These are phyloP conservation scores for Blastobotrys apis DNA, from an alignment of 1,139 yeast species.

Conservation along the genomic window DNA sequence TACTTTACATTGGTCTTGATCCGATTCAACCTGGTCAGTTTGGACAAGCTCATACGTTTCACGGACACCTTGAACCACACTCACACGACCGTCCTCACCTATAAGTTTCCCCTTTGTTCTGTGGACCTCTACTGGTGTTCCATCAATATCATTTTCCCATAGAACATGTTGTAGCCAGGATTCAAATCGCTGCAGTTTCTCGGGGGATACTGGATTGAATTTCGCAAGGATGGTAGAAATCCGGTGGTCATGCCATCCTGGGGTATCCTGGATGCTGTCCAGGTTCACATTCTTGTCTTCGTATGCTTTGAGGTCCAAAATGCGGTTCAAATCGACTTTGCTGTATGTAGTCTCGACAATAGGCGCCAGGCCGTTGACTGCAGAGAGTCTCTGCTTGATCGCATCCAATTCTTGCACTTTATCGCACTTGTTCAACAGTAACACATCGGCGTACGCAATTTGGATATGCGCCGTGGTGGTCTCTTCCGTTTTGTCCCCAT, in stretches of 20 bases:
- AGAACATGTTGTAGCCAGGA: constrained; percentile 57
- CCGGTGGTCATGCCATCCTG: constrained; percentile 37
- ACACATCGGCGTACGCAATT: constrained; percentile 81
- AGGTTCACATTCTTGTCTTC: constrained; percentile 36
- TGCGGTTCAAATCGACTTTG: constrained; percentile 51
- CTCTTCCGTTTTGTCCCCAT: constrained; percentile 54
- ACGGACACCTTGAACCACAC: constrained; percentile 87
- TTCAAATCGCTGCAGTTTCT: constrained; percentile 47
- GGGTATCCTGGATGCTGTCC: constrained; percentile 27
- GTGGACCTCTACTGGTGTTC: constrained; percentile 55
- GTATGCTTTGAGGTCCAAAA: constrained; percentile 79
- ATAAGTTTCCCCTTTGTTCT: constrained; percentile 75
- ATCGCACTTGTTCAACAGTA: constrained; percentile 76
- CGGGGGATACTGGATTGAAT: constrained; percentile 44
- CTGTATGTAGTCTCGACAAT: constrained; percentile 68
- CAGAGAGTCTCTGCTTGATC: constrained; percentile 40
- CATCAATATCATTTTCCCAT: constrained; percentile 57
- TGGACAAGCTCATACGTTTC: constrained; percentile 81
- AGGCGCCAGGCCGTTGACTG: constrained; percentile 68
- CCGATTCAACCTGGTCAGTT: constrained; percentile 40
- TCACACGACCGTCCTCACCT: constrained; percentile 38
- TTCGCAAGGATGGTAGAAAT: constrained; percentile 59
- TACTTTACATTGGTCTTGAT: constrained; percentile 49
- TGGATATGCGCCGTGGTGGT: constrained; percentile 85
- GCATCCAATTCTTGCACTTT: constrained; percentile 32